Conservation (phyloP, 305 asterid genomes). For the Lippia alba region DNA sequence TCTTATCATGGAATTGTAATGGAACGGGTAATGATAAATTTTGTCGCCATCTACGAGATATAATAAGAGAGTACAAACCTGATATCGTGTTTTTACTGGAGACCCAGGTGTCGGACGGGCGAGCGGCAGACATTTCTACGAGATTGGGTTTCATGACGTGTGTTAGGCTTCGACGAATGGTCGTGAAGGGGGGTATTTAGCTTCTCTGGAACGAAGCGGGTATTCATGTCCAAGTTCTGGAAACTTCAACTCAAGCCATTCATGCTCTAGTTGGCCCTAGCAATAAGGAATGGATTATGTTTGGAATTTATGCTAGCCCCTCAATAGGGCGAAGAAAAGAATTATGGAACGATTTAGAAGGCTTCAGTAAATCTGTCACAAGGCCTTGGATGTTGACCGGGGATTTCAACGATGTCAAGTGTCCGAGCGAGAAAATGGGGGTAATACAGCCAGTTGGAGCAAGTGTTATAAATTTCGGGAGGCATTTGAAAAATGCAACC, state of each 20-base stretch:
- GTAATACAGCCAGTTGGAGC: too few species aligned
- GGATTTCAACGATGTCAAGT: neutral
- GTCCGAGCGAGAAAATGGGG: neutral
- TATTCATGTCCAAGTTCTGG: neutral
- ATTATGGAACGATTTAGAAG: neutral
- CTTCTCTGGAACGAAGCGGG: neutral
- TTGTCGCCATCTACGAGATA: neutral
- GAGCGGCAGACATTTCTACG: neutral
- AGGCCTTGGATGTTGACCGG: neutral
- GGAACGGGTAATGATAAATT: too few species aligned
- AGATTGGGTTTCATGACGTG: neutral
- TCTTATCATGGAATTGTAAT: too few species aligned
- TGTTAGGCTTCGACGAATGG: neutral
- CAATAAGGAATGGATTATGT: neutral
- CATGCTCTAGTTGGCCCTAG: neutral
- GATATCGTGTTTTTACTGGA: neutral
- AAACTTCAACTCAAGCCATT: neutral
- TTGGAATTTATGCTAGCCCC: neutral
- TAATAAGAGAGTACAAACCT: neutral
- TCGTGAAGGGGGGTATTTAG: neutral
- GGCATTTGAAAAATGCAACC: neutral
- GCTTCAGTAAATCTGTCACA: too few species aligned
- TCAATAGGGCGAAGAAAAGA: neutral
- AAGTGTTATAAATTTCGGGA: neutral
- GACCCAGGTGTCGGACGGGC: neutral